A percentile compares a stretch with the other conserved stretches of the same genome.
Conservation (phyloP, 108 stramenopile species). For the Phaeodactylum tricornutum region DNA sequence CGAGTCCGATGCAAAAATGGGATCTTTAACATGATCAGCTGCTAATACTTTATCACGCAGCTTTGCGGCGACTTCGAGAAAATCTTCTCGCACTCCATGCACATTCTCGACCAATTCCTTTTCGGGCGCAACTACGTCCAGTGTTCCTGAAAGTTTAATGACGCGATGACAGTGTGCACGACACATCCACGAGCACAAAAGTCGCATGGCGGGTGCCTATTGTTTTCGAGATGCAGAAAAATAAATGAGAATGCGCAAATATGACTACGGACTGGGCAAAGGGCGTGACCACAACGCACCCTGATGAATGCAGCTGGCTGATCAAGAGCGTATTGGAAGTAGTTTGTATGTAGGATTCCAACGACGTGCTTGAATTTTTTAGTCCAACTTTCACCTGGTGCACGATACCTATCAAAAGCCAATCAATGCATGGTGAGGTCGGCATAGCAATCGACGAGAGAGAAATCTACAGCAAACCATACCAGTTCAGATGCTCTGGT, state of each 20-base stretch:
- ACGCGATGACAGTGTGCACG: constrained; percentile 82
- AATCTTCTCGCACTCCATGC: constrained; percentile 75
- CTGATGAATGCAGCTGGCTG: constrained; percentile 73
- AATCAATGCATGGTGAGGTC: no score
- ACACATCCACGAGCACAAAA: constrained; percentile 76
- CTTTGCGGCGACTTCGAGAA: constrained; percentile 31
- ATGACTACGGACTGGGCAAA: no score
- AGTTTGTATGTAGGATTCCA: constrained; percentile 89
- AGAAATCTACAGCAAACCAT: no score
- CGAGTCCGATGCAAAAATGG: constrained; percentile 49
- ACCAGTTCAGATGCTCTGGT: constrained; percentile 92
- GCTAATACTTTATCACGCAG: constrained; percentile 17
- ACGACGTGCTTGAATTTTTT: constrained; percentile 86
- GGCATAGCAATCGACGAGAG: no score
- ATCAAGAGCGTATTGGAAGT: constrained; percentile 75
- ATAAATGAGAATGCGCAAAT: constrained; percentile 2
- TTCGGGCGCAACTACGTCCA: constrained; percentile 66
- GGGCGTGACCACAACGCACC: constrained; percentile 21
- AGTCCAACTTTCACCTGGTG: constrained; percentile 57
- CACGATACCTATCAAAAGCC: constrained; percentile 10
- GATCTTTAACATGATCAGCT: constrained; percentile 11
- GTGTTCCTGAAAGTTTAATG: constrained; percentile 73
- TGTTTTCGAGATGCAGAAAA: not conserved
- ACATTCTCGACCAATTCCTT: constrained; percentile 87
- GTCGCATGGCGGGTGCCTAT: constrained; percentile 68